Percentiles rank a stretch among this genome's conserved stretches.
Conservation (phyloP, 495 filamentous ascomycete species). For the Daldinia vernicosa region DNA sequence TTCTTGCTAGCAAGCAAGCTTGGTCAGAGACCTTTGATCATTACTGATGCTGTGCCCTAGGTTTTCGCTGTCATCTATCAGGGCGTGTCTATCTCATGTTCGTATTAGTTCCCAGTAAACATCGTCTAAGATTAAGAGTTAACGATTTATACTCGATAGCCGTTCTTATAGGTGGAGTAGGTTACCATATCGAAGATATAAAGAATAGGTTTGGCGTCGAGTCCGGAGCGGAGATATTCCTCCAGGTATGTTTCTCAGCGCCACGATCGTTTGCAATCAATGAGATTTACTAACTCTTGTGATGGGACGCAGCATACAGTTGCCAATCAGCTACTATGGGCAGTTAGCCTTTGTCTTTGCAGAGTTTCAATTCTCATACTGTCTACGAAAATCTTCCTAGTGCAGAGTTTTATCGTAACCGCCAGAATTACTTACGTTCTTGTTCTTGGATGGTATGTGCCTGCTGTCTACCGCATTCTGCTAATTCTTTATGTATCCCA, state of each 20-base stretch:
- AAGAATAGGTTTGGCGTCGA: conserved; percentile 31
- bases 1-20: background rate
- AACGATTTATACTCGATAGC: conserved; percentile 23
- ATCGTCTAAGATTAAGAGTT: background rate
- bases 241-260: conserved; percentile 20
- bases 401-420: conserved; percentile 35
- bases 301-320: conserved; percentile 21
- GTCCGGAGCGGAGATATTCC: conserved; percentile 22
- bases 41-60: conserved; percentile 16
- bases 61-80: conserved; percentile 37
- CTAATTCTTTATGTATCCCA: background rate
- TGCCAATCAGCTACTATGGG: conserved; percentile 37
- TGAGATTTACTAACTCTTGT: conserved; percentile 5
- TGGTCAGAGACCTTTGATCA: background rate
- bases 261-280: background rate
- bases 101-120: conserved; percentile 16
- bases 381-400: conserved; percentile 40
- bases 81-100: conserved; percentile 33
- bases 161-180: conserved; percentile 36
- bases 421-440: conserved; percentile 39
- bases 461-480: background rate
- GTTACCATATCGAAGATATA: conserved; percentile 34
- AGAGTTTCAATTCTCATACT: conserved; percentile 44
- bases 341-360: conserved; percentile 41
- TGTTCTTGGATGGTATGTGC: conserved; percentile 38